Evolutionary conservation across 108 stramenopile genomes (phyloP), one percentile per base, ranked within the genome.

Genomic region (Schizochytrium sp.): DNA sequence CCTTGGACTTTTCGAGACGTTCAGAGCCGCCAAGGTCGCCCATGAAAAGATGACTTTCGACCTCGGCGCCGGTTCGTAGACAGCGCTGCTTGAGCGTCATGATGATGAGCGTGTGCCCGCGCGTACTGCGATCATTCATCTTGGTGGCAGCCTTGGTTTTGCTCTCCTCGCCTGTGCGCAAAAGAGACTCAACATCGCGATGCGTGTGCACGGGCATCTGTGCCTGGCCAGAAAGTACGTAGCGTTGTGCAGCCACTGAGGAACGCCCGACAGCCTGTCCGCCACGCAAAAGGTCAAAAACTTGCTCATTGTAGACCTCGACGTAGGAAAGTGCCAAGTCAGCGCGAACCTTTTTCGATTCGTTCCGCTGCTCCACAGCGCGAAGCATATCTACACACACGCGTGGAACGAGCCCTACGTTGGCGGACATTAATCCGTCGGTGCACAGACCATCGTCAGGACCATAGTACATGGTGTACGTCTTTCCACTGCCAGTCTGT

Each of bases 401-500:
- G 51, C 92, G 92, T 47, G 93, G 93, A 14, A 93, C 88, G 58
- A 93, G 90, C 21, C 93, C 93, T 48, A 89, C 72, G 4, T 87
- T n/a, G 72, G 51, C 51, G 5, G 88, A 21, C 44, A 3, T 16
- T 5, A 23, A 5, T 41, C 43, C 60, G 4, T 25, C 51, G 8
- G 21, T 28, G 5, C 34, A 34, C 2, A 69, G 16, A 5, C 5
- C 60, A 43, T 44, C 44, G 47, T 60, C 57, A 14, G 89, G 89
- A 29, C 95, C 95, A 69, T 69, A 69, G 88, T 94, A 95, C 95
- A 96, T 95, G 16, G 94, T 95, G 87, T 91, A 91, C 6, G 94
- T 95, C 60, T 96, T 96, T 5, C 95, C 95, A 4, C 87, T 59
- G 57, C 95, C 94, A 23, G 95, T 96, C 83, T 95, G 94, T 4